phyloP scores from a whole-genome alignment of 116 monocot species.

The Phalaenopsis hybrid region DNA sequence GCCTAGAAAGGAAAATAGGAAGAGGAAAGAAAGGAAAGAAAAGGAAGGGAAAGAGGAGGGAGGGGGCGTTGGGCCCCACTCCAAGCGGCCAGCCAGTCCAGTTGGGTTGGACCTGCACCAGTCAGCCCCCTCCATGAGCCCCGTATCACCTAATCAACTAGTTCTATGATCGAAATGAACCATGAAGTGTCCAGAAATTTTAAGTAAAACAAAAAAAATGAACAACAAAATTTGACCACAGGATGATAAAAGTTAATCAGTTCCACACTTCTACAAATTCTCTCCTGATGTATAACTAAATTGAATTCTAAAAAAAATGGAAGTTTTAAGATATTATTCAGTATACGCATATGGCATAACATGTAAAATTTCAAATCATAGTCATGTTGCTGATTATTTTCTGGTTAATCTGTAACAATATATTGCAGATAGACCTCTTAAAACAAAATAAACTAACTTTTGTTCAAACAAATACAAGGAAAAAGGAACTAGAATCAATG shows the following conservation, averaged over 20 bases:
- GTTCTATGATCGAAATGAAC: not conserved
- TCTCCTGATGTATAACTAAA: not conserved
- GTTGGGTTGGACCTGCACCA: no score
- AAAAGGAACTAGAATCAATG: not conserved
- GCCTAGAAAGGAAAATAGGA: no score
- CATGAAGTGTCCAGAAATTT: not conserved
- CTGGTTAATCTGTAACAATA: not conserved
- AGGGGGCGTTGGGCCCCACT: no score
- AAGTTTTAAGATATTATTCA: not conserved
- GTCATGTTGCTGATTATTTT: not conserved
- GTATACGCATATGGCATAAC: not conserved
- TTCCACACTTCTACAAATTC: not conserved
- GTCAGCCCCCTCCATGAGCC: no score
- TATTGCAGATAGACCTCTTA: not conserved
- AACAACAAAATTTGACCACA: not conserved
- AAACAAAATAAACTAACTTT: not conserved
- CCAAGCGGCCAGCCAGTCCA: no score
- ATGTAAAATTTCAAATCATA: not conserved
- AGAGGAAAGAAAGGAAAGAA: no score
- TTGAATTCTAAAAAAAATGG: not conserved
- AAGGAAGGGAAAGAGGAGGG: no score
- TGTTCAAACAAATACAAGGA: not conserved
- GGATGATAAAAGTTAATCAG: not conserved
- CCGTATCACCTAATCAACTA: not conserved
- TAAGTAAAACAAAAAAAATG: not conserved